Evolutionary conservation across 345 rosid genomes (phyloP), one percentile per base, ranked within the genome.

Genomic region (Litchi chinensis): DNA sequence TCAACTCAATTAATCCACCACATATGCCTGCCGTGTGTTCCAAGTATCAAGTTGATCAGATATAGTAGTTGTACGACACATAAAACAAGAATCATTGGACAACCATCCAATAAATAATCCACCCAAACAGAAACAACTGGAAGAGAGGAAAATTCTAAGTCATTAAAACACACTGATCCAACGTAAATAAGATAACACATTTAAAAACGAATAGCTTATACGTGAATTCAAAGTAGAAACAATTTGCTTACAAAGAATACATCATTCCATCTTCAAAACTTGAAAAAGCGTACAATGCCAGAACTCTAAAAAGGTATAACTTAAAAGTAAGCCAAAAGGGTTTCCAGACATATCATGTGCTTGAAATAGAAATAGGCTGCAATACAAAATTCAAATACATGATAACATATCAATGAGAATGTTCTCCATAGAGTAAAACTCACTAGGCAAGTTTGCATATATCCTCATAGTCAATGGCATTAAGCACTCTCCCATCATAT

Each of bases 401-500:
- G 60, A 54, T 12, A 5, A 59, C 52, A 40, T 60, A 19, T 60
- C 52, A 40, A 57, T n/a, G 52, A 28, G 41, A 15, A 59, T 59
- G 67, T 3, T 48, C 67, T 66, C 65, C 66, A 48, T 6, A 10
- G 3, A 74, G 44, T 76, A 73, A 57, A 81, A 69, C 74, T 85
- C 85, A 83, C 87, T 78, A 59, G 16, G 93, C 88, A 76, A 91
- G 88, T 82, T 96, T 96, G 84, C 94, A 92, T 60, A 94, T 86
- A 84, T 96, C 99, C 75, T 96, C 98, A 10, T 96, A 96, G 46
- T 94, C 98, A 13, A 96, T 85, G 19, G 95, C 86, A 67, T 90
- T 92, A 5, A 94, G 86, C 87, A 94, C 83, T 81, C 97, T 85
- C 74, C 99, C 99, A 68, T 96, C 99, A 77, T 96, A 96, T 18